Evolutionary conservation across 768 basidiomycete genomes (phyloP), one percentile per base, ranked within the genome.

Genomic region (button mushroom (Agaricus bisporus)): DNA sequence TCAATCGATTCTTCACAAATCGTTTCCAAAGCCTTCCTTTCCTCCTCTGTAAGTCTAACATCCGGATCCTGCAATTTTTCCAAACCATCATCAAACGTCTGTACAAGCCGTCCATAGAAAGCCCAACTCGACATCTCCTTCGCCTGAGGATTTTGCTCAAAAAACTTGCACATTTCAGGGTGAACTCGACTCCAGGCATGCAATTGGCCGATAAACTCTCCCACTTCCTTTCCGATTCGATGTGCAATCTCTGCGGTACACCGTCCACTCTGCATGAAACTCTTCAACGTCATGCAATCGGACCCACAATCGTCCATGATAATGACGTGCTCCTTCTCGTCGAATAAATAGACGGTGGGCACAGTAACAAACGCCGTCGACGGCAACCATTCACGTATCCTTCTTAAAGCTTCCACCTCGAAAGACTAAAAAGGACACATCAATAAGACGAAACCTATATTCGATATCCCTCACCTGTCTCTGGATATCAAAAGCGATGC

Each of bases 281-380:
- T 65, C 60, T 81, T 81, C 52, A 82, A 70, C 1, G 70, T 68
- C 11, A 68, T 54, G 22, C 65, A 56, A 17, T 60, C 58, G 29
- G 61, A 63, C 3, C 85, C 85, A 48, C 71, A 73, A 54, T 87
- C 85, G 42, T 83, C 79, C 73, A 86, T 83, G 61, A 87, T 74
- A 37, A 86, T 72, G 12, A 75, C 77, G 56, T 77, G 69, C 9
- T 63, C 70, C 22, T 66, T 67, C 38, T 73, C 63, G 59, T 87
- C 84, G 60, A 78, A 76, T 32, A 70, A 64, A 59, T 77, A 68
- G 14, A 86, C 68, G 5, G 54, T 61, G 1, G 84, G 83, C 4
- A 79, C 75, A 1, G 70, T 74, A 45, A 81, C 71, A 15, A 77
- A 48, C 2, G 74, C 66, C 22, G 70, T 64, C 15, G 50, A 51